Evolutionary conservation across 2,329 filamentous ascomycete species (phyloP).

Genomic region (Hawksworthiomyces lignivorus): DNA sequence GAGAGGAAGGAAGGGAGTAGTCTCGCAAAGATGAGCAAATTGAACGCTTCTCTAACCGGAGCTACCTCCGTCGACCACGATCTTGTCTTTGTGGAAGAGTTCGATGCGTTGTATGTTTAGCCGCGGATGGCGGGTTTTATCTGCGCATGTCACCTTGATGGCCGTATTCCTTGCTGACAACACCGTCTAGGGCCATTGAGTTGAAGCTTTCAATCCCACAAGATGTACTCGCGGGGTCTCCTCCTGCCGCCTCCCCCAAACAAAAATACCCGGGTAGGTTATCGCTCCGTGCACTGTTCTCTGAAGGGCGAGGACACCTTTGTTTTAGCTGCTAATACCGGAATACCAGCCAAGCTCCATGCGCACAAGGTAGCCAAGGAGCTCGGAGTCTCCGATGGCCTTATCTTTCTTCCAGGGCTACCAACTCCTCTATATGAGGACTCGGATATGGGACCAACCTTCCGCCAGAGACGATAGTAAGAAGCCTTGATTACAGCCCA

Average conservation of each 20-base stretch:
- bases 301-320: no score
- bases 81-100: slow-evolving; percentile 42
- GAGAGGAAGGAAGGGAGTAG: no score
- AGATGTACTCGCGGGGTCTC: neutral
- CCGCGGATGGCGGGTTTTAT: neutral
- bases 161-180: no score
- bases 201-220: slow-evolving; percentile 21
- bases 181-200: slow-evolving; percentile 28
- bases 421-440: slow-evolving; percentile 45
- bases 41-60: neutral
- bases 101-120: slow-evolving; percentile 41
- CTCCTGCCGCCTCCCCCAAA: no score
- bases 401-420: slow-evolving; percentile 50
- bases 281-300: no score
- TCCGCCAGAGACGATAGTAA: slow-evolving; percentile 53
- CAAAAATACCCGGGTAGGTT: no score
- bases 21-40: slow-evolving; percentile 1
- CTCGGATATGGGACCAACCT: slow-evolving; percentile 48
- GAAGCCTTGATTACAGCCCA: slow-evolving; percentile 15
- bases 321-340: no score
- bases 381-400: slow-evolving; percentile 39
- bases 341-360: slow-evolving; percentile 46
- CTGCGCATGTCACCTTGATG: no score
- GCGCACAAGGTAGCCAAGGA: slow-evolving; percentile 48
- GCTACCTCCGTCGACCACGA: slow-evolving; percentile 27